Evolutionary conservation across 441 rosid species (phyloP), one percentile per base, ranked within the genome.

Genomic region (Biscutella laevigata): DNA sequence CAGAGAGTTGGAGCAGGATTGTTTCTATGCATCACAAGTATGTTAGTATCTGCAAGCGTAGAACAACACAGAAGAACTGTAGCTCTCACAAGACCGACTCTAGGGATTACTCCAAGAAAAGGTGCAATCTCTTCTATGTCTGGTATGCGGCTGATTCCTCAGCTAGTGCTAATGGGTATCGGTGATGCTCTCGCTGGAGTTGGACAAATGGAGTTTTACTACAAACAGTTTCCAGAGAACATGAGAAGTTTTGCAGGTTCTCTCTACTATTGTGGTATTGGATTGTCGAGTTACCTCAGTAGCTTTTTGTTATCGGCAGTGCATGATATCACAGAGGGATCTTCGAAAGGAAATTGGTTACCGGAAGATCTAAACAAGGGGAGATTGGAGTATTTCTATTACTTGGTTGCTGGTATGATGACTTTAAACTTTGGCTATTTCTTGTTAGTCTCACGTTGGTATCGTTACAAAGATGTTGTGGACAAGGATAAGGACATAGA

Each of bases 191-290:
- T 86, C 14, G 55, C 78, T 1, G 5, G 68, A 0, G 64, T 83
- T 22, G 86, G 67, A 9, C 67, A 74, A 28, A 1, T 74, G 20
- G 91, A 86, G 57, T 78, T 82, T 34, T 77, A 72, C 70, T 82
- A 85, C 71, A 75, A 78, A 67, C 80, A 82, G 58, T 80, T 82
- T 54, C 88, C 90, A 0, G 88, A 79, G 51, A 79, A 79, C 68
- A 74, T 79, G 84, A 70, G 81, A 62, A 84, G 89, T 54, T 55
- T 79, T 7, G 88, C 74, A 0, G 87, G 81, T 5, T 71, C 91
- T 6, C 41, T 81, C 48, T 13, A 73, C 1, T 77, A 66, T 25
- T 69, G 79, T n/a, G 80, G 82, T 2, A 4, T 71, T 0, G 91
- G 80, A 15, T 6, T 47, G 7, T 66, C 89, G 1, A 77, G 63